Percentiles rank a stretch among this genome's conserved stretches.
phyloP scores from a whole-genome alignment of 768 basidiomycete species.

The Chalciporus chontae region DNA sequence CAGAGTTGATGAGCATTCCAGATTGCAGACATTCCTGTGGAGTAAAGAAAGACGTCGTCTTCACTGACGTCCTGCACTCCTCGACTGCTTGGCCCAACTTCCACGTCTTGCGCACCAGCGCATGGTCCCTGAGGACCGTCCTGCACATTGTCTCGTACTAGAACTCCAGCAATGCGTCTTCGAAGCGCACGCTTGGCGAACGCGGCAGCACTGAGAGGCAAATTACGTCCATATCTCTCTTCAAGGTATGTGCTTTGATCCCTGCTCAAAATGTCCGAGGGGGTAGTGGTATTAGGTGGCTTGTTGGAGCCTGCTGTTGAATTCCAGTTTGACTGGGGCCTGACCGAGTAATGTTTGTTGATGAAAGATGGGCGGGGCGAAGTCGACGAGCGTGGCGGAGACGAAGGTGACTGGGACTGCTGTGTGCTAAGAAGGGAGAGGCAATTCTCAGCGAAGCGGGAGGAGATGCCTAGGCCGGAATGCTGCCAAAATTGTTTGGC shows the following conservation, averaged over 20 bases:
- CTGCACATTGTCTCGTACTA: conserved; percentile 53
- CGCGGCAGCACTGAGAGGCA: conserved; percentile 66
- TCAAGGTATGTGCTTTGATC: conserved; percentile 82
- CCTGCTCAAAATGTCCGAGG: conserved; percentile 47
- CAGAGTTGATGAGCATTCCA: conserved; percentile 85
- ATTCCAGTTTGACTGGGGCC: conserved; percentile 8
- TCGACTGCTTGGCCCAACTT: conserved; percentile 60
- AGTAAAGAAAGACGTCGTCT: conserved; percentile 84
- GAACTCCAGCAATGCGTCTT: conserved; percentile 84
- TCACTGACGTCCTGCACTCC: conserved; percentile 71
- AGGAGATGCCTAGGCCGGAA: conserved; percentile 85
- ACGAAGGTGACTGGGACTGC: conserved; percentile 22
- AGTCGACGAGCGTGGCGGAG: conserved; percentile 21
- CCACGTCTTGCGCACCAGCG: conserved; percentile 44
- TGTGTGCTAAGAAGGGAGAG: conserved; percentile 56
- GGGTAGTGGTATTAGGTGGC: conserved; percentile 5
- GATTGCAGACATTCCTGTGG: conserved; percentile 92
- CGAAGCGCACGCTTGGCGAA: conserved; percentile 86
- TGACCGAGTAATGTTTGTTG: conserved; percentile 57
- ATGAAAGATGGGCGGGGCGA: conserved; percentile 36
- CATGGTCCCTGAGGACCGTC: conserved; percentile 33
- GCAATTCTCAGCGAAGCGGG: conserved; percentile 80
- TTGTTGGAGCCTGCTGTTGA: conserved; percentile 3
- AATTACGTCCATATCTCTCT: conserved; percentile 91
- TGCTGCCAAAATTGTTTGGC: conserved; percentile 98